Percentiles rank a stretch among this genome's conserved stretches.
Evolutionary conservation across 2,329 filamentous ascomycete genomes (phyloP).

Genomic region (Waltergamsia citrina): DNA sequence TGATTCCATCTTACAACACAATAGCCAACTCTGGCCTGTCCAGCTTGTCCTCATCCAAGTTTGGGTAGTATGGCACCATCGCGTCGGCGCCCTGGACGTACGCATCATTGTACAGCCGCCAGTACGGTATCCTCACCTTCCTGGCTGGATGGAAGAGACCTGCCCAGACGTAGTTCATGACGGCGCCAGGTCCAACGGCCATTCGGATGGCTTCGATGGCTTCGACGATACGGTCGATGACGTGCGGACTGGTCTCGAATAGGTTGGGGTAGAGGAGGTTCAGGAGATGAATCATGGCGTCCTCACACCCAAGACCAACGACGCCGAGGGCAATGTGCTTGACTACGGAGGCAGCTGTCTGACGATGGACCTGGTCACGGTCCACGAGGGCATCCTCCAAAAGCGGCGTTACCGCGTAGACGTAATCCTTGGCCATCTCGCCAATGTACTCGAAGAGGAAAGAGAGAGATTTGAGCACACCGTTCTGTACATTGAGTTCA

Average conservation of each 20-base stretch:
- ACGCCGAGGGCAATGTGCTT: slow-evolving; percentile 97
- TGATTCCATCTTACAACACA: slow-evolving; percentile 51
- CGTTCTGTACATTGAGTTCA: slow-evolving; percentile 97
- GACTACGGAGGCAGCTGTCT: slow-evolving; percentile 92
- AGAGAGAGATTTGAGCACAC: slow-evolving; percentile 90
- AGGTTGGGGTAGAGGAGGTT: slow-evolving; percentile 95
- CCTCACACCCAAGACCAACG: slow-evolving; percentile 94
- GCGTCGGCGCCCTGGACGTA: slow-evolving; percentile 90
- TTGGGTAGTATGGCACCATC: slow-evolving; percentile 94
- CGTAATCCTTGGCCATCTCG: slow-evolving; percentile 99
- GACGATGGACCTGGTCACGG: slow-evolving; percentile 93
- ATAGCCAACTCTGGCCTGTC: slow-evolving; percentile 76
- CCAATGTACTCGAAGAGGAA: slow-evolving; percentile 99
- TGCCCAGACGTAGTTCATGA: slow-evolving; percentile 98
- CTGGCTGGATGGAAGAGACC: slow-evolving; percentile 93
- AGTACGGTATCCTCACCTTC: slow-evolving; percentile 91
- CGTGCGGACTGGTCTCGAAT: slow-evolving; percentile 95
- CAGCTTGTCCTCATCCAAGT: slow-evolving; percentile 70
- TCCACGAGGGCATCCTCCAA: slow-evolving; percentile 97
- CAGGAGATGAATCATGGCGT: slow-evolving; percentile 95
- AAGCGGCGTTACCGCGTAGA: slow-evolving; percentile 92
- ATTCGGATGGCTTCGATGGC: slow-evolving; percentile 94
- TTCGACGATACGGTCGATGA: slow-evolving; percentile 96
- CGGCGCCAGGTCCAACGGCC: slow-evolving; percentile 81
- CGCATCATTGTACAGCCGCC: slow-evolving; percentile 93